Evolutionary conservation across 2,329 filamentous ascomycete species (phyloP), one percentile per base, ranked within the genome.

Genomic region (Drechmeria coniospora): DNA sequence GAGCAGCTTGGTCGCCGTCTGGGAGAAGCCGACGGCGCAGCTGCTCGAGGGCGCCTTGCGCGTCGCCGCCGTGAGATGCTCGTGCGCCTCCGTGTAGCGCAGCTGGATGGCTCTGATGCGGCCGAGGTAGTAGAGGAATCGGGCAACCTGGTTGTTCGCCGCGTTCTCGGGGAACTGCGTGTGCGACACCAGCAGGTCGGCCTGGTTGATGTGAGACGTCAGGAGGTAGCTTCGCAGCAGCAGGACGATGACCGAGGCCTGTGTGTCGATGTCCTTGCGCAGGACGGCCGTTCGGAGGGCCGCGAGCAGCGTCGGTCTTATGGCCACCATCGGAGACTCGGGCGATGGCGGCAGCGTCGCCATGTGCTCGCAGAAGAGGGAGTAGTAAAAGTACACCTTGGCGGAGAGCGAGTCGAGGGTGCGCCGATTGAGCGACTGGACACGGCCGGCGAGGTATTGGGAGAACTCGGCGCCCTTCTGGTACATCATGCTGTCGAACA

Each of bases 331-430:
- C 4, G 84, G 79, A 6, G 86, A 92, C 45, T 82, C 77, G 31
- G 83, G 79, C 28, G 86, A 94, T 15, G 87, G 86, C 24, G 90
- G 81, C 36, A 87, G 71, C 14, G 87, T 86, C 34, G 75, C 72
- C 36, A 92, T 70, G 54, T 92, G 77, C 65, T 98, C 90, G 59
- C 79, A 83, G 63, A 95, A 95, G 43, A 95, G 66, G 15, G 83
- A 83, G 59, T 83, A 93, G 65, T 98, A 98, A 59, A 94, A 95
- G 67, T 94, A 98, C 37, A 87, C 84, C 56, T 92, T 92, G 39
- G 87, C 84, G 33, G 86, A 81, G 33, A 98, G 72, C 27, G 86
- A 84, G 54, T 98, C 90, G 36, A 98, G 63, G 15, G 90, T 95
- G 43, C 90, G 77, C 36, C 90, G 79, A 63, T 98, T 98, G 50